phyloP scores from a whole-genome alignment of 1,284 basidiomycete species.

The Irpex sp. region DNA sequence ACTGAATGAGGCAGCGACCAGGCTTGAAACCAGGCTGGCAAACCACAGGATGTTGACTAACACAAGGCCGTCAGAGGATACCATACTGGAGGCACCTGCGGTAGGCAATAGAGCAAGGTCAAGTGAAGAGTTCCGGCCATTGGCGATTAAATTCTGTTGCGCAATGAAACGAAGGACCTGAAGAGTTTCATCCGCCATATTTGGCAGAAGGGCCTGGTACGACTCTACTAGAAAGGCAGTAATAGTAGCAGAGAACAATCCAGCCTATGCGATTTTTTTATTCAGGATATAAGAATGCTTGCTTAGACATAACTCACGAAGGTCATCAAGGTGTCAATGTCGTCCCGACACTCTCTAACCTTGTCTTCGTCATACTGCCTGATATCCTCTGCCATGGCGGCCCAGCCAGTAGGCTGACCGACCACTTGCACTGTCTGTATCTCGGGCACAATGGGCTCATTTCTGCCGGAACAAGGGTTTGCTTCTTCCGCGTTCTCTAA shows the following conservation, averaged over 20 bases:
- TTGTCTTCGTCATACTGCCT: slow-evolving; percentile 1
- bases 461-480: no score
- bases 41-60: slow-evolving; percentile 14
- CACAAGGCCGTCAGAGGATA: background rate
- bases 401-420: background rate
- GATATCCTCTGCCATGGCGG: background rate
- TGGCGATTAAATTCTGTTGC: background rate
- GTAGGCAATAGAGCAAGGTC: background rate
- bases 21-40: slow-evolving; percentile 13
- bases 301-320: background rate
- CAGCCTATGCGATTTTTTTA: slow-evolving; percentile 5
- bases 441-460: no score
- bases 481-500: no score
- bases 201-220: slow-evolving; percentile 4
- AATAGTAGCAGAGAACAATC: slow-evolving; percentile 15
- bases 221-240: slow-evolving; percentile 13
- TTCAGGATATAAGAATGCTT: background rate
- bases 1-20: slow-evolving; percentile 13
- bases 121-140: background rate
- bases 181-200: background rate
- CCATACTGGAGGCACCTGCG: background rate
- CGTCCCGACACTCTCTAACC: background rate
- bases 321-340: slow-evolving; percentile 3
- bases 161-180: background rate
- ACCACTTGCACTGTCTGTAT: background rate